Base-by-base conservation (phyloP, 2,329 filamentous ascomycete genomes). In the Aspergillus calidoustus region DNA sequence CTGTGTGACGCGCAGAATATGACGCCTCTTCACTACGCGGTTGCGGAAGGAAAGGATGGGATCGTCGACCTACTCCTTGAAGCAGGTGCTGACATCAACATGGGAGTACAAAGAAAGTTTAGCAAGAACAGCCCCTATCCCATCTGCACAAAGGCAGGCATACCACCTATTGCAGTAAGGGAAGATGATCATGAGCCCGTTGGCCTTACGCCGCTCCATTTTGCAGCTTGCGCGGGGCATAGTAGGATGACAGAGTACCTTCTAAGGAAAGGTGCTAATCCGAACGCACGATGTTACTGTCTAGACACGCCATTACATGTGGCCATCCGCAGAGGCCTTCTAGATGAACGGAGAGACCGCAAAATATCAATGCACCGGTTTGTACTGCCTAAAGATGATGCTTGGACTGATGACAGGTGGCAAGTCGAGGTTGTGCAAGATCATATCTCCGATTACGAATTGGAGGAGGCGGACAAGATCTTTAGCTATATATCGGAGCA, bases 241-340 rank as follows among this genome's bases (percentile, higher is more conserved):
- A 48, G 23, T n/a, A 15, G 25, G 31, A 49, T 57, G 54, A 50
- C 43, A 7, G 30, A 49, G 34, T 38, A 57, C 48, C 54, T 57
- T 48, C 43, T 57, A 23, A 25, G 7, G 43, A 34, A 57, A 28
- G 44, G 44, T 38, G 43, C 54, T 44, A 57, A 57, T 43, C 54
- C 54, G 30, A 57, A 49, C 54, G 44, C n/a, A 57, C 54, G 38
- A 44, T 49, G 43, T 38, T n/a, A 51, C 8, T 6, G 25, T 15
- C 54, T 43, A 30, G 51, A 41, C 5, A 56, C 60, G 11, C 47
- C 59, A 46, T 46, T 65, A 25, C 57, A 65, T 31, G 9, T 54
- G 30, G 54, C 54, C 25, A 28, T 57, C 17, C 44, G 47, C 31
- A 57, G 44, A 49, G 44, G 28, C 25, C 9, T 25, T 25, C 23